Evolutionary conservation across 805 yeast species (phyloP).

Genomic region (Wickerhamiella occidentalis): DNA sequence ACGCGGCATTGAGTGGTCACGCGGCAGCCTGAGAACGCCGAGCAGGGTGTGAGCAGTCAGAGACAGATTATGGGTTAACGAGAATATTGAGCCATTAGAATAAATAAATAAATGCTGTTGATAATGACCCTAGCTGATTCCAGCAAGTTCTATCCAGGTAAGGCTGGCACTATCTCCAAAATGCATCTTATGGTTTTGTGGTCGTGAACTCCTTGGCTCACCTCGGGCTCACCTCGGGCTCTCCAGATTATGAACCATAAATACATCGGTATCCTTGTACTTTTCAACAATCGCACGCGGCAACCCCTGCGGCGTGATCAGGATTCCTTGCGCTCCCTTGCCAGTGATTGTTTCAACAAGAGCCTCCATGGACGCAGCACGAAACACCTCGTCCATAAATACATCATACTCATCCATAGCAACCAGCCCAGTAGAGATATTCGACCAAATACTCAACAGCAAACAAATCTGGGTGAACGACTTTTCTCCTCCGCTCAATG

Average conservation of each 20-base stretch:
- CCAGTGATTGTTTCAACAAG: conserved; percentile 56
- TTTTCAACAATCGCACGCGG: conserved; percentile 5
- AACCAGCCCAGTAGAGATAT: conserved; percentile 75
- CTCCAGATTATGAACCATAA: conserved; percentile 6
- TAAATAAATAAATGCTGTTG: too few species aligned
- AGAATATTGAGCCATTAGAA: too few species aligned
- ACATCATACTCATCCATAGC: conserved; percentile 96
- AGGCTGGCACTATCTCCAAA: too few species aligned
- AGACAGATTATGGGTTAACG: too few species aligned
- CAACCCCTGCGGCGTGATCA: conserved; percentile 73
- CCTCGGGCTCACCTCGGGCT: neutral
- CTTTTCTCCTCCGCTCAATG: conserved; percentile 94
- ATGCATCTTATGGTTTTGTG: too few species aligned
- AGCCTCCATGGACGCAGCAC: conserved; percentile 64
- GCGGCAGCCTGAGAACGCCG: too few species aligned
- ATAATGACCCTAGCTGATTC: too few species aligned
- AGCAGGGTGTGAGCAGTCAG: too few species aligned
- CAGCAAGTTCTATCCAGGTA: too few species aligned
- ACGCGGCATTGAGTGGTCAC: too few species aligned
- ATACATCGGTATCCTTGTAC: conserved; percentile 1
- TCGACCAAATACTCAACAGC: conserved; percentile 80
- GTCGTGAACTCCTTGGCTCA: too few species aligned
- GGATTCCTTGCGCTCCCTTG: conserved; percentile 70
- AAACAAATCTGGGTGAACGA: conserved; percentile 87
- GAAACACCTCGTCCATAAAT: conserved; percentile 88